Base-by-base conservation (phyloP, 1,139 yeast species). In the Nakaseomyces kungkrabaensis region DNA sequence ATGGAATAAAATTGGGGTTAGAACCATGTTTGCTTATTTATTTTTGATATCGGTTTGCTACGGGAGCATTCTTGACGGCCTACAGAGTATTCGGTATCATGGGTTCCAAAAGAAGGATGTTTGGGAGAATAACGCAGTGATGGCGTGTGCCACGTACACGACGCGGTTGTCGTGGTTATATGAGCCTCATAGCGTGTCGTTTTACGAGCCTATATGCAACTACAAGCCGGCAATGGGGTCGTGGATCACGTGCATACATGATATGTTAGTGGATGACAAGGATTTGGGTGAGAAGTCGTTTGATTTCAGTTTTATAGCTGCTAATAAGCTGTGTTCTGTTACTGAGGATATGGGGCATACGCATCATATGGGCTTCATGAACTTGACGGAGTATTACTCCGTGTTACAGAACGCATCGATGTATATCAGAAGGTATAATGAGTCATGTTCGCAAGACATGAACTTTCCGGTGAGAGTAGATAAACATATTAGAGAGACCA, bases 391-490 rank as follows among this genome's bases (percentile, higher is more conserved):
- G 41, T 46, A 41, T 34, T 41, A 40, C 26, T 10, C 26, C 4
- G 26, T 27, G 10, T 27, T 46, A 9, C 31, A 40, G 31, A 46
- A 46, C 22, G 48, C 48, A n/a, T 38, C 48, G 24, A 33, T 5
- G 24, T 43, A 31, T 13, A 24, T 43, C 1, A 32, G 36, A 37
- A 34, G 34, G 37, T 29, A 17, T 9, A 42, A 42, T 42, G 46
- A 33, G 32, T 22, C 32, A 26, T 33, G 36, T 33, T 10, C 32
- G 32, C 10, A 29, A 17, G 22, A 29, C 31, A 10, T 31, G 25
- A 29, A 32, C 34, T 37, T 10, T 22, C 64, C 64, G 1, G 51
- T 60, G 10, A 38, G 42, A 31, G 48, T 55, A 24, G 47, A 53
- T 29, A 33, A 47, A 8, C 43, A 50, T 4, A 27, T 38, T 26